Evolutionary conservation across 768 basidiomycete genomes (phyloP), one percentile per base, ranked within the genome.

Genomic region (Lactarius sp.): DNA sequence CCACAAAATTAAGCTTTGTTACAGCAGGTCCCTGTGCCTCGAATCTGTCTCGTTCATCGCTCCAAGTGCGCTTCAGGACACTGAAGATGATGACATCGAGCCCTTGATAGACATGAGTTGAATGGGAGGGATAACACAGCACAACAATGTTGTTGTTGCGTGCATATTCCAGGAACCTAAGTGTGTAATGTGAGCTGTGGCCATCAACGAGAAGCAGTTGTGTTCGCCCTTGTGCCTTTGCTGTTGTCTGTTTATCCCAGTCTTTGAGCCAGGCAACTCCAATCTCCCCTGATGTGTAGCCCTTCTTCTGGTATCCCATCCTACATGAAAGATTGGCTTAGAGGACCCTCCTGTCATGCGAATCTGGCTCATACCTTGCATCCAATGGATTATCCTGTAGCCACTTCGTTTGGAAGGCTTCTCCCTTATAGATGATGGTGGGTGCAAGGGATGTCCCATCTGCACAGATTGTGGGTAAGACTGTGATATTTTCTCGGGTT

Each of bases 91-190:
- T 13, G 12, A 41, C 39, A 9, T 41, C 39, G 10, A 41, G 12
- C 2, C 39, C 39, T 41, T 41, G 39, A 13, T 41, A 41, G 12
- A 41, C 61, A 63, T 83, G 81, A 0, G 77, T 81, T 4, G 68
- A 60, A 64, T 83, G 80, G 20, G 79, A 67, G 16, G 77, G 80
- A 70, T 81, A 82, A 62, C 76, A 78, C 0, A 81, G 64, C 5
- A 82, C 67, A 22, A 72, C 61, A n/a, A 82, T 81, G 1, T 73
- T 69, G 62, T 79, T 57, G 0, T 68, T 53, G 2, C 67, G 56
- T 0, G 77, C 77, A 70, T 77, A 77, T 12, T 72, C 59, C 18
- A 83, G 75, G 60, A 81, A 78, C 8, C 39, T 9, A 7, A 41
- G 6, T 7, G 39, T 41, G 12, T 9, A 41, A 13, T 41, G 39